Percentiles rank a stretch among this genome's conserved stretches.
phyloP scores from a whole-genome alignment of 2,329 filamentous ascomycete genomes.

The Paracamarosporium sp. region DNA sequence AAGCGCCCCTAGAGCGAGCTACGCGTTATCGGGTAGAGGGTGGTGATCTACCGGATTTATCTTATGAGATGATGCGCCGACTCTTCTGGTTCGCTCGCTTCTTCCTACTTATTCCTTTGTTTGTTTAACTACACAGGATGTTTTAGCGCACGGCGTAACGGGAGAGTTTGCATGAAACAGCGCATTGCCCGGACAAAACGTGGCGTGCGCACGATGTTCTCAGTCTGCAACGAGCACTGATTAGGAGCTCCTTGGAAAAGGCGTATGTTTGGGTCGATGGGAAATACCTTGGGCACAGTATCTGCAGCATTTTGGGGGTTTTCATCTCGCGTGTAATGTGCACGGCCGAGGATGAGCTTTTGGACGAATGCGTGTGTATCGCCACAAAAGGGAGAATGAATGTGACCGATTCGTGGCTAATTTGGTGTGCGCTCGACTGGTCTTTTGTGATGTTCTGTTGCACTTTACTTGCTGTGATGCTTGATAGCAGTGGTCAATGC shows the following conservation, averaged over 20 bases:
- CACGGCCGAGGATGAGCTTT: too few species aligned
- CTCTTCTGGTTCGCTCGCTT: not conserved
- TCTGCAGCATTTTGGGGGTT: constrained; percentile 1
- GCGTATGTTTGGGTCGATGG: not conserved
- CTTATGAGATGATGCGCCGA: not conserved
- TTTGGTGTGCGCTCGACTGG: too few species aligned
- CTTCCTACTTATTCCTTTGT: not conserved
- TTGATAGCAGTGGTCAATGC: too few species aligned
- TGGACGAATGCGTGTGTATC: too few species aligned
- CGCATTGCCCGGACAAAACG: not conserved
- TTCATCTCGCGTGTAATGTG: not conserved
- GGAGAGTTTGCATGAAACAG: not conserved
- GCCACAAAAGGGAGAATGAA: too few species aligned
- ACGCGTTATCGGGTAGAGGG: not conserved
- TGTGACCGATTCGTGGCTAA: too few species aligned
- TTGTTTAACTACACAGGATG: not conserved
- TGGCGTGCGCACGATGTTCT: not conserved
- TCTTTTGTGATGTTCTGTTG: too few species aligned
- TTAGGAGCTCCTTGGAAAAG: not conserved
- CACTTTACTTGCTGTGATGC: too few species aligned
- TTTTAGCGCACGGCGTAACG: constrained; percentile 5
- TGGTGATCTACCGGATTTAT: not conserved
- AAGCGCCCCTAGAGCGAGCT: constrained; percentile 40
- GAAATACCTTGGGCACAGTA: constrained; percentile 8
- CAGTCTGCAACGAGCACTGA: not conserved